A percentile compares a stretch with the other conserved stretches of the same genome.
Conservation (phyloP, 345 rosid genomes). For the Limnanthes douglasii region DNA sequence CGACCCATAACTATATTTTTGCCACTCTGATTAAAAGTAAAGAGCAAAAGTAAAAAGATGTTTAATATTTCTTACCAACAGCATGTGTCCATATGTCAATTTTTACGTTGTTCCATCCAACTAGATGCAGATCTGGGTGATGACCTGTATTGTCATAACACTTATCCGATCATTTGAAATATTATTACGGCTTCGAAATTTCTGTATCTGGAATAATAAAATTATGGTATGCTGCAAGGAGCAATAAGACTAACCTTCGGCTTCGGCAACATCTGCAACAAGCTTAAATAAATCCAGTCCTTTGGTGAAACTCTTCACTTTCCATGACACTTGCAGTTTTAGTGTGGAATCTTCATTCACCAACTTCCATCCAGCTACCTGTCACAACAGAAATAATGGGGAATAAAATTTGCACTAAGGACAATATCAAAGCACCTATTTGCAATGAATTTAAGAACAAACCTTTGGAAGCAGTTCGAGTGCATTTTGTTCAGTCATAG, state of each 20-base stretch:
- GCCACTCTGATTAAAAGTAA: no score
- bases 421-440: no score
- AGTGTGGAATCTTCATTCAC: constrained; percentile 48
- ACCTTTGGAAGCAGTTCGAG: constrained; percentile 43
- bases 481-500: constrained; percentile 81
- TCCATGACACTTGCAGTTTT: constrained; percentile 65
- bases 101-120: constrained; percentile 86
- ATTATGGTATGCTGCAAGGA: background rate
- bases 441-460: constrained; percentile 5
- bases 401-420: background rate
- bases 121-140: constrained; percentile 97
- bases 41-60: no score
- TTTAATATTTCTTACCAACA: constrained; percentile 35
- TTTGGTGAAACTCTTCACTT: constrained; percentile 62
- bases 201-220: background rate
- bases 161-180: constrained; percentile 2
- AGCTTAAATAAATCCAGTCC: constrained; percentile 73
- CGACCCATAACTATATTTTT: no score
- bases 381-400: background rate
- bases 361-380: constrained; percentile 81
- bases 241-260: constrained; percentile 37
- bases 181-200: background rate
- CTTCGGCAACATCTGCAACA: constrained; percentile 70
- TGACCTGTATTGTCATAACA: constrained; percentile 44
- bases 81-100: constrained; percentile 96